Evolutionary conservation across 2,329 filamentous ascomycete species (phyloP).

Genomic region (Lachnellula occidentalis): DNA sequence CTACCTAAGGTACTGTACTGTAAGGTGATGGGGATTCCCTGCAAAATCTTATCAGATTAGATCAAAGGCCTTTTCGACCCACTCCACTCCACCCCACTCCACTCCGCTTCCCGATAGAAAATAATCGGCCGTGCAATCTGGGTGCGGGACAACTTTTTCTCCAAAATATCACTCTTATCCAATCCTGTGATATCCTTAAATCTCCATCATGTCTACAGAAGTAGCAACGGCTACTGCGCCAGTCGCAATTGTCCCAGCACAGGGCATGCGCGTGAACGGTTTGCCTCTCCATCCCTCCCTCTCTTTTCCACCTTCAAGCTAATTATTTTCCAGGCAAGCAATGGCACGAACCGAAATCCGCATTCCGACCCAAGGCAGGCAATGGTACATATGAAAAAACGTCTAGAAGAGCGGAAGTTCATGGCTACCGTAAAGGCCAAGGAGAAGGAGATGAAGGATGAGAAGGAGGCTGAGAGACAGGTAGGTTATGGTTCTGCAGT

Average conservation of each 20-base stretch:
- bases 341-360: conserved; percentile 79
- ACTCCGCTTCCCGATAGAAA: background rate
- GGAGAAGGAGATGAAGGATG: conserved; percentile 92
- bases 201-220: conserved; percentile 23
- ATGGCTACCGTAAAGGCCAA: conserved; percentile 79
- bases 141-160: background rate
- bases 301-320: background rate
- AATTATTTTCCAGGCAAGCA: conserved; percentile 67
- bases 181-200: background rate
- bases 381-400: conserved; percentile 77
- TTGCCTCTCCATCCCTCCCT: conserved; percentile 18
- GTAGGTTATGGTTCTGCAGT: conserved; percentile 41
- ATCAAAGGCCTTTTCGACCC: background rate
- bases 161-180: background rate
- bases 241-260: conserved; percentile 3
- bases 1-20: no score
- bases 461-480: conserved; percentile 85
- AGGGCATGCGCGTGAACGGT: conserved; percentile 82
- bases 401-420: conserved; percentile 63
- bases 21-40: background rate
- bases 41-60: background rate
- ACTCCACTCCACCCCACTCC: background rate
- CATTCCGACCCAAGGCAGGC: conserved; percentile 78
- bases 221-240: conserved; percentile 8
- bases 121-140: no score